Base-by-base conservation (phyloP, 495 filamentous ascomycete species). In the Penicillium daleae region DNA sequence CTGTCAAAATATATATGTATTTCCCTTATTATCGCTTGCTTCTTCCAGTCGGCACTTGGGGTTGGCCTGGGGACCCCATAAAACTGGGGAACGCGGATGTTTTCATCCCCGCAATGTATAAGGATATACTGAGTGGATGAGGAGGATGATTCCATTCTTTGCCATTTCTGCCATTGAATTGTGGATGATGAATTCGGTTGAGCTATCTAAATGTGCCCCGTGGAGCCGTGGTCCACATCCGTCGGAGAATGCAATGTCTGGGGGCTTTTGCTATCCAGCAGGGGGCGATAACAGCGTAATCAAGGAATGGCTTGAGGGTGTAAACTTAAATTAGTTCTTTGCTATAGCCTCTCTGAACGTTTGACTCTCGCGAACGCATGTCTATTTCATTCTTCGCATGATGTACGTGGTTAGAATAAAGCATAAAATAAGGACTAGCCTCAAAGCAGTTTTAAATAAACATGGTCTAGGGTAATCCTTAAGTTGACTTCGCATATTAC, bases 1-100 rank as follows among this genome's bases (percentile, higher is more conserved):
- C n/a, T n/a, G n/a, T n/a, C n/a, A n/a, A n/a, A n/a, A n/a, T n/a
- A n/a, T n/a, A n/a, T n/a, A n/a, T n/a, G n/a, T n/a, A n/a, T 6
- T 15, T 19, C 48, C 48, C 48, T 17, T 6, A 29, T 27, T 31
- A 13, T 51, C 10, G 24, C 24, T 39, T 1, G 35, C 4, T 3
- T 51, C 27, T 31, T 51, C 48, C 27, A 39, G 49, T 22, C 22
- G 21, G 49, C 21, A 53, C 37, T 46, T 55, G 27, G 39, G 12
- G 56, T 60, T 44, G 33, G 42, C 54, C 35, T 61, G 63, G 62
- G 53, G 63, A 52, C 63, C 63, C 63, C 63, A 55, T 37, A 37
- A 37, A 37, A 37, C 35, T 37, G 35, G 35, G 35, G 35, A 37
- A 37, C 13, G 35, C 35, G 35, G 35, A 37, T 4, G 35, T 37